phyloP scores from a whole-genome alignment of 768 basidiomycete species.

The Trametes gibbosa region DNA sequence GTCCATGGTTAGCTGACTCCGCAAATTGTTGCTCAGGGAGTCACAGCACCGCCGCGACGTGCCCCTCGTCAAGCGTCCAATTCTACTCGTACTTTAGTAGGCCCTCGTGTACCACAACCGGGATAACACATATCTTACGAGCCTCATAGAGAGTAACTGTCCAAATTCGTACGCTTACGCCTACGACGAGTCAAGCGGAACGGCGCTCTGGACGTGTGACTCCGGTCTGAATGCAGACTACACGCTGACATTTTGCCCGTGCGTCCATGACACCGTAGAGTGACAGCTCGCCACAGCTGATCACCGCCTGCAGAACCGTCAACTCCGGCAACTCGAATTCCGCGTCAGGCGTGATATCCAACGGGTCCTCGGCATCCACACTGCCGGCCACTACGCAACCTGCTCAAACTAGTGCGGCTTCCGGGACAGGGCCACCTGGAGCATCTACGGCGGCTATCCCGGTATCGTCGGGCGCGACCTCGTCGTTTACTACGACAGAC shows the following conservation, averaged over 20 bases:
- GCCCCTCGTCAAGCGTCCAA: constrained; percentile 30
- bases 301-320: not conserved
- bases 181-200: constrained; percentile 32
- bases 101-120: not conserved
- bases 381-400: not conserved
- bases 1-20: constrained; percentile 23
- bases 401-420: not conserved
- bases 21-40: constrained; percentile 35
- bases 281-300: not conserved
- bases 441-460: not conserved
- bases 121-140: not conserved
- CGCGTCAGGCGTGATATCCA: not conserved
- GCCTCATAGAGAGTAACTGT: constrained; percentile 22
- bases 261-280: not conserved
- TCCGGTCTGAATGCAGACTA: constrained; percentile 31
- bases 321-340: not conserved
- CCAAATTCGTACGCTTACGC: constrained; percentile 26
- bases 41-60: constrained; percentile 29
- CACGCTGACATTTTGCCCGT: constrained; percentile 32
- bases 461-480: not conserved
- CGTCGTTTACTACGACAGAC: not conserved
- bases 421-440: not conserved
- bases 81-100: constrained; percentile 29
- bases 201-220: constrained; percentile 53
- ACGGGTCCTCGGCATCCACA: not conserved